Evolutionary conservation across 768 basidiomycete species (phyloP).

Genomic region (Phanerochaete sordida): DNA sequence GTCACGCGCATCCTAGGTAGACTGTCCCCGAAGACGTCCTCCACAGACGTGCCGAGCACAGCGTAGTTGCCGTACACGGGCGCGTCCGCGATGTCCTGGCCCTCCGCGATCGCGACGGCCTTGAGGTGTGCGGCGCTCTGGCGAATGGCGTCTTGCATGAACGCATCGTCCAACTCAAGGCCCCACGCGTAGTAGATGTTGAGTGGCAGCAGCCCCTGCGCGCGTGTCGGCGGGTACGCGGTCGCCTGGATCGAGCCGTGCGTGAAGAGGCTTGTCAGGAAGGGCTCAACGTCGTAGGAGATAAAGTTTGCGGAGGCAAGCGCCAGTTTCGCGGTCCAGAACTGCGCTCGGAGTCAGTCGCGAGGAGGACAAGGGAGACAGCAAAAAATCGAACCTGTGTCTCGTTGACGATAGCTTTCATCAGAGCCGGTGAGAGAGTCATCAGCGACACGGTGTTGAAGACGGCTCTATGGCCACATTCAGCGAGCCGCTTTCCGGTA

Average conservation of each 20-base stretch:
- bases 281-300: conserved; percentile 49
- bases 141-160: conserved; percentile 37
- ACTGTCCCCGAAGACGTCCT: conserved; percentile 48
- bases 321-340: conserved; percentile 39
- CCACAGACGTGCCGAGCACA: conserved; percentile 44
- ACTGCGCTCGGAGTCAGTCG: conserved; percentile 26
- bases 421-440: conserved; percentile 31
- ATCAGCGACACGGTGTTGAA: conserved; percentile 42
- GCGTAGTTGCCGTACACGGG: conserved; percentile 63
- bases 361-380: not conserved
- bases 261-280: conserved; percentile 39
- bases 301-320: conserved; percentile 35
- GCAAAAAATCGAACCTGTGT: conserved; percentile 21
- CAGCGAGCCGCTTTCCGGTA: not conserved
- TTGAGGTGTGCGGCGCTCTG: conserved; percentile 37
- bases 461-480: conserved; percentile 8
- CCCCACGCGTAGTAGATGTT: conserved; percentile 45
- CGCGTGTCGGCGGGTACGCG: conserved; percentile 47
- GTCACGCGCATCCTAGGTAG: conserved; percentile 37
- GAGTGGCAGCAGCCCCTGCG: conserved; percentile 37
- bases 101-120: conserved; percentile 35
- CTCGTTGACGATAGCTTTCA: conserved; percentile 38
- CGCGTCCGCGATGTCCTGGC: conserved; percentile 36
- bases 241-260: conserved; percentile 32
- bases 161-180: conserved; percentile 32